Base-by-base conservation (phyloP, 805 yeast genomes). In the Isabelozyma pseudorhagii region DNA sequence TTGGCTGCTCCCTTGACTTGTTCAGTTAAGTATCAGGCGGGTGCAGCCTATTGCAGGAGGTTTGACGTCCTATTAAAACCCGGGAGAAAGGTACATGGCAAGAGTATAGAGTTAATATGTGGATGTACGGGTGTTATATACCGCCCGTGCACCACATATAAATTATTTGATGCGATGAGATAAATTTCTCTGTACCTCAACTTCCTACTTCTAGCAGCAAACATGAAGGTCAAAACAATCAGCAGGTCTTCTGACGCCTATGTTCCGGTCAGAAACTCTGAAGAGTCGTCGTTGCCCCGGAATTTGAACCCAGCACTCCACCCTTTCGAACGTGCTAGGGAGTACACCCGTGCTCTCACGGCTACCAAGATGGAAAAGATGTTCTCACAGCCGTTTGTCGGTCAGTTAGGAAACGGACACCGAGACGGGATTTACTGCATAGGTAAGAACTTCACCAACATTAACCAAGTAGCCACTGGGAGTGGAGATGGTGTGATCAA, bases 381-480 rank as follows among this genome's bases (percentile, higher is more conserved):
- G 88, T 94, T 94, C 79, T 98, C 99, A 0, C 92, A 92, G 63
- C 99, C 99, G 2, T 94, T 94, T 68, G 78, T 96, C 17, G 97
- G 96, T 0, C 98, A 94, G 64, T 71, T 94, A 38, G 99, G 99
- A 3, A 80, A 82, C 52, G 99, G 99, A 8, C 99, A 96, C 63
- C 75, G 93, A 50, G 99, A 94, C 64, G 98, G 97, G 50, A 90
- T 94, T 11, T 93, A 94, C 67, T 74, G 85, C 14, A 80, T 94
- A 44, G 96, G 97, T 5, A 87, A 86, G 66, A 87, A 92, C 67
- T 83, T 83, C 63, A 69, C 78, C 42, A 74, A 80, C 42, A 76
- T 91, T 46, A 87, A 83, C 60, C 84, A 84, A 61, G 69, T 93
- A 28, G 97, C 97, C 2, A 82, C 94, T 8, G 97, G 97, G 8